Evolutionary conservation across 2,329 filamentous ascomycete genomes (phyloP).

Genomic region (Cyphellophora europaea): DNA sequence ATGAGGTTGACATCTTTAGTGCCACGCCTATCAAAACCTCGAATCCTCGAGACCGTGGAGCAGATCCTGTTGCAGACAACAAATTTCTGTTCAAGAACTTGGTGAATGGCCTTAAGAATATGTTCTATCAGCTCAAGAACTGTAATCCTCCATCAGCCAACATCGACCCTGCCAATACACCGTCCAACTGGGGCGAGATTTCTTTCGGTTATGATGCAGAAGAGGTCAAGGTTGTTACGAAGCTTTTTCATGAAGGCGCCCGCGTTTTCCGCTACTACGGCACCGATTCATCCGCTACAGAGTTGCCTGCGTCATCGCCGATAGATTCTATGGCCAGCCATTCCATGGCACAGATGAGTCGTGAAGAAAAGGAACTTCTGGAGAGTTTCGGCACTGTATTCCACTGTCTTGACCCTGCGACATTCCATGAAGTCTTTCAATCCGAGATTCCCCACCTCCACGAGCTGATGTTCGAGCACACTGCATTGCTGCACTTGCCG

Average conservation of each 20-base stretch:
- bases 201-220: constrained; percentile 95
- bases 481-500: constrained; percentile 83
- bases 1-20: constrained; percentile 94
- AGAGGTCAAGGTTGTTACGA: constrained; percentile 92
- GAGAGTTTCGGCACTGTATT: constrained; percentile 98
- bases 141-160: constrained; percentile 65
- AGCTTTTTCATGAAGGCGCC: constrained; percentile 92
- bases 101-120: constrained; percentile 90
- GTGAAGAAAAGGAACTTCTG: constrained; percentile 93
- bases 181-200: constrained; percentile 87
- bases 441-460: constrained; percentile 95
- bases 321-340: constrained; percentile 91
- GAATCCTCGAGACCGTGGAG: constrained; percentile 78
- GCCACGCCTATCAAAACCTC: constrained; percentile 94
- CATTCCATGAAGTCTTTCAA: constrained; percentile 97
- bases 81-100: constrained; percentile 97
- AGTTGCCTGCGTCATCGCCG: constrained; percentile 67
- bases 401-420: constrained; percentile 94
- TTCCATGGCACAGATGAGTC: constrained; percentile 85
- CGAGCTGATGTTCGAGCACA: constrained; percentile 96
- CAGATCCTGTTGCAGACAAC: constrained; percentile 89
- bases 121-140: constrained; percentile 86
- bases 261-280: constrained; percentile 97
- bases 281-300: constrained; percentile 66
- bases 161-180: constrained; percentile 69